Percentiles rank a stretch among this genome's conserved stretches.
Conservation (phyloP, 345 rosid species). For the Nasturtium officinale region DNA sequence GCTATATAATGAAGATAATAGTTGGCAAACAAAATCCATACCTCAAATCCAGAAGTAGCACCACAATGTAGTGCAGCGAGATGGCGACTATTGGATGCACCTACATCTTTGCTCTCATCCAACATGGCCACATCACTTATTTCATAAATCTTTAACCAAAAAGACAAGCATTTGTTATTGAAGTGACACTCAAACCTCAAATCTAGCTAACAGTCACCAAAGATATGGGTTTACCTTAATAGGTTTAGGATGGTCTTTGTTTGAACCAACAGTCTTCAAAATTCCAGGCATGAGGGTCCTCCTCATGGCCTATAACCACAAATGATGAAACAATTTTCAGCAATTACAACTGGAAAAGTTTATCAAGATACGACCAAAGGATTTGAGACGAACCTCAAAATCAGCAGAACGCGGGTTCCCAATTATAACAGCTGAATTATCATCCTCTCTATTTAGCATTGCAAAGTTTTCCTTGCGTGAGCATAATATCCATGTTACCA, state of each 20-base stretch:
- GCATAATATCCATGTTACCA: constrained; percentile 78
- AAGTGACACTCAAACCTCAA: neutral
- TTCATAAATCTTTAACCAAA: constrained; percentile 69
- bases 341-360: neutral
- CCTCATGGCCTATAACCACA: constrained; percentile 62
- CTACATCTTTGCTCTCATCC: constrained; percentile 77
- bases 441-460: constrained; percentile 70
- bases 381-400: constrained; percentile 69
- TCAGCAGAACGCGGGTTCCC: constrained; percentile 89
- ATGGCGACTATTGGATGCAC: constrained; percentile 72
- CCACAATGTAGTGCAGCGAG: constrained; percentile 87
- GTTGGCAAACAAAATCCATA: constrained; percentile 31
- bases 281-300: constrained; percentile 89
- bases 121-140: constrained; percentile 67
- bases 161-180: neutral
- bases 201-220: neutral
- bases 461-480: constrained; percentile 68
- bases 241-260: constrained; percentile 93
- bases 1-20: neutral
- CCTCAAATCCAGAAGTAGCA: constrained; percentile 97
- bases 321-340: neutral
- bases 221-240: constrained; percentile 60
- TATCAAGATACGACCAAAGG: constrained; percentile 5
- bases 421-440: constrained; percentile 61
- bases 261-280: constrained; percentile 78